phyloP scores from a whole-genome alignment of 345 rosid genomes.

The Aquilaria yunnanensis region DNA sequence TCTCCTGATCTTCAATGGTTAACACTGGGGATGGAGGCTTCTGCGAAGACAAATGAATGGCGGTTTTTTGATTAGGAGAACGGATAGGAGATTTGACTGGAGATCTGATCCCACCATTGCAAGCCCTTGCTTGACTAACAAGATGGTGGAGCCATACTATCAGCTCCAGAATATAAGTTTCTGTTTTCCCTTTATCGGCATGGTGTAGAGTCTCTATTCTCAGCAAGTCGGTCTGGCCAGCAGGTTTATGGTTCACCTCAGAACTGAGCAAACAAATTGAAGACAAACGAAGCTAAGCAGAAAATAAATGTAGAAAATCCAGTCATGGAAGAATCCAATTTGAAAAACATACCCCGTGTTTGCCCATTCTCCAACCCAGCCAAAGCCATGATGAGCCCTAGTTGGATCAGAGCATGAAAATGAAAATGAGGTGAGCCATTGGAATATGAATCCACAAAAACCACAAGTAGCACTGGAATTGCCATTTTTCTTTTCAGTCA shows the following conservation, averaged over 20 bases:
- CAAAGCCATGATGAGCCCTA: conserved; percentile 99
- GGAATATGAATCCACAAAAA: background rate
- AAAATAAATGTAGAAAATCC: conserved; percentile 1
- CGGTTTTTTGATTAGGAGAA: conserved; percentile 56
- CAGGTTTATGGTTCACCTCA: conserved; percentile 60
- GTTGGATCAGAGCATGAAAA: conserved; percentile 17
- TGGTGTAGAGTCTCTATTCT: conserved; percentile 93
- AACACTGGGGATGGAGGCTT: conserved; percentile 41
- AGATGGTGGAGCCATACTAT: conserved; percentile 95
- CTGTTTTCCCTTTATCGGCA: conserved; percentile 90
- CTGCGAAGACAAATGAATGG: conserved; percentile 36
- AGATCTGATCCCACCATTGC: conserved; percentile 63
- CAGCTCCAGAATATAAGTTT: conserved; percentile 64
- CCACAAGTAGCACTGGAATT: background rate
- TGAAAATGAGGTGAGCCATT: conserved; percentile 7
- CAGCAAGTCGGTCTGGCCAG: conserved; percentile 72
- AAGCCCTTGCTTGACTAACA: conserved; percentile 64
- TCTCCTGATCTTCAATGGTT: conserved; percentile 81
- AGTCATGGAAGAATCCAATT: background rate
- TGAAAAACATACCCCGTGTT: conserved; percentile 68
- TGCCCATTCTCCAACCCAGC: conserved; percentile 99
- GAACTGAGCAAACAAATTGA: conserved; percentile 35
- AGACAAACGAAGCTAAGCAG: conserved; percentile 8
- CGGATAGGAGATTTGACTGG: conserved; percentile 82
- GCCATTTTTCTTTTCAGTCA: too few relatives aligned